Evolutionary conservation across 2,329 filamentous ascomycete genomes (phyloP), one percentile per base, ranked within the genome.

Genomic region (Colletotrichum ledebouriae): DNA sequence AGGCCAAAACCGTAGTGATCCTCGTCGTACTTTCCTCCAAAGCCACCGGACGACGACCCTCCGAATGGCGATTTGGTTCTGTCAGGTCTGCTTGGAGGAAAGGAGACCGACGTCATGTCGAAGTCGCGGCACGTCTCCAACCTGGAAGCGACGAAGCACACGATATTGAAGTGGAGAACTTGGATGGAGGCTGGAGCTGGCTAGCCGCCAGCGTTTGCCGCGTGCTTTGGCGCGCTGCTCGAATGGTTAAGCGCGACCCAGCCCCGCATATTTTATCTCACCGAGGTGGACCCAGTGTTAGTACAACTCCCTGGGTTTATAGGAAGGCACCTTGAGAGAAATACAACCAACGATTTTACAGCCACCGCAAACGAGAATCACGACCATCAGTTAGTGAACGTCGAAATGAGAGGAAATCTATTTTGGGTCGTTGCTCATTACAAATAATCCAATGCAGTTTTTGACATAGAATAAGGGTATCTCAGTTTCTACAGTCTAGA

Each of bases 1-100:
- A 73, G 58, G 66, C 75, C 77, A 72, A 78, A 79, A 69, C 76
- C 22, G 58, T 67, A 33, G 17, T 67, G 37, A 25, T 17, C 22
- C 56, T 22, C 42, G 58, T 46, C 13, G 42, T 52, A 47, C 41
- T 42, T 50, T 20, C 50, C 29, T 58, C 58, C 53, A 37, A 69
- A 69, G 41, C 57, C 67, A n/a, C 67, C 52, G 6, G 57, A 53
- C 33, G 57, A 63, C 41, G 63, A 60, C 39, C 41, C 46, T 63
- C 29, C 58, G 39, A 68, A 63, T 25, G 58, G 34, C 11, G 63
- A 58, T 46, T 17, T 20, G 11, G 44, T 57, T 42, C 20, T 68
- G 67, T 57, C 58, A 22, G 50, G 50, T 62, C 67, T 69, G 57
- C n/a, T 67, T 25, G 67, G 67, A 42, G 67, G 63, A 47, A 63